Conservation (phyloP, 305 asterid species). For the Solanum hybrid region DNA sequence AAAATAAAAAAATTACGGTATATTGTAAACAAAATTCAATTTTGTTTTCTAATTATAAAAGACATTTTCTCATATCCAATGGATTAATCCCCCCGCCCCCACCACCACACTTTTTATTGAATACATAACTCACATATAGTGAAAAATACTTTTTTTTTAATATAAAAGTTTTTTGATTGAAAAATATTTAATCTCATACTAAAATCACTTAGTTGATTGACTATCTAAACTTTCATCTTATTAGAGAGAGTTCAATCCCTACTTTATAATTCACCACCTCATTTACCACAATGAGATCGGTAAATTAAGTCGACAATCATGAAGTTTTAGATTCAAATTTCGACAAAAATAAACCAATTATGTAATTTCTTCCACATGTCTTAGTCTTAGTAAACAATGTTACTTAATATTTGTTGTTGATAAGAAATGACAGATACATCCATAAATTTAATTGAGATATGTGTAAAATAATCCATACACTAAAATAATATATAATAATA, state of each 20-base stretch:
- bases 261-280: too few species aligned
- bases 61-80: neutral
- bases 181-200: neutral
- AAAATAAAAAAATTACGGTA: neutral
- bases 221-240: neutral
- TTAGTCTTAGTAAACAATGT: neutral
- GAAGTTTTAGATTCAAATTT: too few species aligned
- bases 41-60: neutral
- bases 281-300: neutral
- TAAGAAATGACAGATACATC: too few species aligned
- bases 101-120: neutral
- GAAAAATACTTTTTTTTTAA: neutral
- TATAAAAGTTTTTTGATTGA: neutral
- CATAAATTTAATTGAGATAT: too few species aligned
- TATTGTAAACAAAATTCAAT: neutral
- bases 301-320: neutral
- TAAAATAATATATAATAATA: neutral
- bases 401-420: neutral
- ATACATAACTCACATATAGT: neutral
- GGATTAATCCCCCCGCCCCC: neutral
- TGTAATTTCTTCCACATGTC: neutral
- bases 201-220: too few species aligned
- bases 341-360: accelerated
- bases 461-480: neutral
- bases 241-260: neutral